Percentiles rank a stretch among this genome's conserved stretches.
phyloP scores from a whole-genome alignment of 768 basidiomycete species.

The Multifurca ochricompacta region DNA sequence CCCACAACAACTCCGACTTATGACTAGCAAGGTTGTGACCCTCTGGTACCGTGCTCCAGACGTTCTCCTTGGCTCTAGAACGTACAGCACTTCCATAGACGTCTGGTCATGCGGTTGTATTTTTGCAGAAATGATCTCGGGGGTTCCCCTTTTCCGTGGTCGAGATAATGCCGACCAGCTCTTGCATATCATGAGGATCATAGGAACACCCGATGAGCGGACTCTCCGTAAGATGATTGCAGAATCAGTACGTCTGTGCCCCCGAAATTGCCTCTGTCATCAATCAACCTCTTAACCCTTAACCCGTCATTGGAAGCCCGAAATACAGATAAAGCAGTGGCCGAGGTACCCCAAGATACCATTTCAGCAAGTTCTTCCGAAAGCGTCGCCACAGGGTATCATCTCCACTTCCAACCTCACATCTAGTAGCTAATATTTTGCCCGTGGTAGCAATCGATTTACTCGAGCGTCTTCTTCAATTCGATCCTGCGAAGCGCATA shows the following conservation, averaged over 20 bases:
- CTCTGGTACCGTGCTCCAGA: slow-evolving; percentile 99
- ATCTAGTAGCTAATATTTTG: background rate
- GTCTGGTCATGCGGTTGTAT: slow-evolving; percentile 99
- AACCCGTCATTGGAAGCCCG: slow-evolving; percentile 56
- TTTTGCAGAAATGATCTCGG: slow-evolving; percentile 99
- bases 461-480: slow-evolving; percentile 89
- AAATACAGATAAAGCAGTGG: slow-evolving; percentile 76
- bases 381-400: slow-evolving; percentile 76
- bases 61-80: slow-evolving; percentile 91
- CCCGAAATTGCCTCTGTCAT: background rate
- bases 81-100: slow-evolving; percentile 97
- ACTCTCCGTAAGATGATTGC: slow-evolving; percentile 81
- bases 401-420: background rate
- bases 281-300: slow-evolving; percentile 5
- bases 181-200: slow-evolving; percentile 94
- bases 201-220: slow-evolving; percentile 89
- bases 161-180: slow-evolving; percentile 97
- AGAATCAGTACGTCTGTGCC: slow-evolving; percentile 62
- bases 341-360: slow-evolving; percentile 82
- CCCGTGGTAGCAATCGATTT: slow-evolving; percentile 67
- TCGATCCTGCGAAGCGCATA: slow-evolving; percentile 88
- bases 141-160: slow-evolving; percentile 93
- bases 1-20: slow-evolving; percentile 3
- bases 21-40: slow-evolving; percentile 74
- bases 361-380: slow-evolving; percentile 73